Conservation (phyloP, 805 yeast species). For the Sugiyamaella smithiae region DNA sequence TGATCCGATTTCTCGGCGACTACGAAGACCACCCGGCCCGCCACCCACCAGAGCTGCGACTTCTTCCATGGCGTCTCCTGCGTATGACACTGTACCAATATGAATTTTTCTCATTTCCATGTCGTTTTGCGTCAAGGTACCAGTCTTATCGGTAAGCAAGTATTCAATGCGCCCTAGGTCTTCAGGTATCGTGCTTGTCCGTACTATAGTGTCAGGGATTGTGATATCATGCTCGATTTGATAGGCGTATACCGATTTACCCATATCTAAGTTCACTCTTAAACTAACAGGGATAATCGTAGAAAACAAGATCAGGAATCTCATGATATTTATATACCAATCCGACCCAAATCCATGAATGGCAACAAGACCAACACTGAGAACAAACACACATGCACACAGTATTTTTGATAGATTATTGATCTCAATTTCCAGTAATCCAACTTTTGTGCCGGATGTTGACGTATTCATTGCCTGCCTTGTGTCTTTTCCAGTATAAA, state of each 20-base stretch:
- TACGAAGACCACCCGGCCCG: constrained; percentile 30
- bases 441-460: constrained; percentile 79
- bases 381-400: constrained; percentile 78
- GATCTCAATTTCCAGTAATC: constrained; percentile 86
- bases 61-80: constrained; percentile 88
- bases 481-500: constrained; percentile 90
- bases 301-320: constrained; percentile 87
- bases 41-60: constrained; percentile 63
- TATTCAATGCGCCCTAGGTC: constrained; percentile 96
- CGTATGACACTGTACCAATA: constrained; percentile 87
- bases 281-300: constrained; percentile 95
- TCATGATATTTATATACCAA: constrained; percentile 90
- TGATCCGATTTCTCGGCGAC: constrained; percentile 67
- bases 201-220: constrained; percentile 84
- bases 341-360: constrained; percentile 64
- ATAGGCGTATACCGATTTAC: constrained; percentile 91
- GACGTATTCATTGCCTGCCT: constrained; percentile 95
- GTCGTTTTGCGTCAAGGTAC: constrained; percentile 95
- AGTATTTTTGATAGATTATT: constrained; percentile 83
- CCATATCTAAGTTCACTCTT: constrained; percentile 91
- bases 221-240: constrained; percentile 86
- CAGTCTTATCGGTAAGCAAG: constrained; percentile 89
- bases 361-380: constrained; percentile 74
- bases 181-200: constrained; percentile 97
- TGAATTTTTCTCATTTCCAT: constrained; percentile 95